These are phyloP conservation scores for Hawksworthiomyces lignivorus DNA, from an alignment of 2,329 filamentous ascomycete genomes.

Conservation along the genomic window DNA sequence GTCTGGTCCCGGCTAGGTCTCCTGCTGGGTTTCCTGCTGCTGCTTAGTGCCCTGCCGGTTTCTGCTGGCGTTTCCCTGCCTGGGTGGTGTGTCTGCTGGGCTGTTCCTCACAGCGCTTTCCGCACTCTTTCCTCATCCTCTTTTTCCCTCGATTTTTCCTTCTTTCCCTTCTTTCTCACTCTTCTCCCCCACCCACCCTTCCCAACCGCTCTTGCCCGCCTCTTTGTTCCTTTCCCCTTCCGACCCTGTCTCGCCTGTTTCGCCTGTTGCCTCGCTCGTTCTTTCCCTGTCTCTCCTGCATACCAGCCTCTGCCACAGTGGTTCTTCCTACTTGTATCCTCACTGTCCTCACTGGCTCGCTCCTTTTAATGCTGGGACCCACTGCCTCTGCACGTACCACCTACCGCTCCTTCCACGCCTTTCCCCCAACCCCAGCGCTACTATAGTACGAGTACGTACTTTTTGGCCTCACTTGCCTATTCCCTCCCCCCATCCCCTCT, in stretches of 20 bases:
- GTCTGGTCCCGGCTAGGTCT: too few relatives aligned
- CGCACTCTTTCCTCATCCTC: background rate
- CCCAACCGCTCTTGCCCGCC: background rate
- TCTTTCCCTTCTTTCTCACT: background rate
- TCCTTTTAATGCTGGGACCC: background rate
- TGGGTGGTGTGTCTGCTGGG: too few relatives aligned
- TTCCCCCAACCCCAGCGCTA: too few relatives aligned
- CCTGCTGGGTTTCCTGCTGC: background rate
- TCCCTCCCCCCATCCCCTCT: slow-evolving; percentile 2
- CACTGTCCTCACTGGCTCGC: too few relatives aligned
- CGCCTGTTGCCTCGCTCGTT: too few relatives aligned
- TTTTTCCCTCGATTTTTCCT: background rate
- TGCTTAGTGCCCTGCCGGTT: too few relatives aligned
- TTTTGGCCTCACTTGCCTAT: background rate
- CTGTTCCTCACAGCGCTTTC: too few relatives aligned
- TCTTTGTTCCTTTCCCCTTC: background rate
- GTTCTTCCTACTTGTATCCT: too few relatives aligned
- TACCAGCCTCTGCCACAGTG: too few relatives aligned
- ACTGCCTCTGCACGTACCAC: slow-evolving; percentile 3
- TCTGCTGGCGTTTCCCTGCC: too few relatives aligned
- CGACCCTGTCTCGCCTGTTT: background rate
- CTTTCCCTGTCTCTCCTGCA: too few relatives aligned
- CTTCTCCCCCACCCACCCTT: background rate
- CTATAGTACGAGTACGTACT: too few relatives aligned
- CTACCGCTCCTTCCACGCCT: background rate